phyloP scores from a whole-genome alignment of 805 yeast species.

The Myxozyma vanderwaltii region DNA sequence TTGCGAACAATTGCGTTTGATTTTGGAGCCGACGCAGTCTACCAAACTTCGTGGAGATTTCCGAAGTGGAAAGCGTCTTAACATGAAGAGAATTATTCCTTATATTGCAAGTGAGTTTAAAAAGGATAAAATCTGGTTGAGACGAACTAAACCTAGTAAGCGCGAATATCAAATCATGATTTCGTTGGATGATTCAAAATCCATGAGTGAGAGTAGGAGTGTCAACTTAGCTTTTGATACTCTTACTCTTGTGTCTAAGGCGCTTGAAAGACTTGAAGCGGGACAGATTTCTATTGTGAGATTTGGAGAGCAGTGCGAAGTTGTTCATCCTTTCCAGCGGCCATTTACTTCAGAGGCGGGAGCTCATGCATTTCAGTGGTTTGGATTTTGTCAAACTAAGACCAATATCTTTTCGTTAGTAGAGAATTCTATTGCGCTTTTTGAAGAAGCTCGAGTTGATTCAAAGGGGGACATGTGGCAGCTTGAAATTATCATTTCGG shows the following conservation, averaged over 20 bases:
- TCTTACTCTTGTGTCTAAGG: conserved; percentile 89
- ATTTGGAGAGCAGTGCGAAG: conserved; percentile 80
- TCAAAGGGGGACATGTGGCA: conserved; percentile 76
- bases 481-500: conserved; percentile 86
- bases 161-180: conserved; percentile 97
- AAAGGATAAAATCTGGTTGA: conserved; percentile 96
- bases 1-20: conserved; percentile 89
- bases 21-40: conserved; percentile 94
- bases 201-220: conserved; percentile 92
- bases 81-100: conserved; percentile 96
- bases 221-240: conserved; percentile 92
- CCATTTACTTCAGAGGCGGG: conserved; percentile 86
- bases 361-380: conserved; percentile 79
- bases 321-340: conserved; percentile 86
- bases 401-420: conserved; percentile 83
- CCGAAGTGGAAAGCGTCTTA: conserved; percentile 93
- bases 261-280: conserved; percentile 88
- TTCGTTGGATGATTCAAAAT: conserved; percentile 94
- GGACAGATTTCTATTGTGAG: conserved; percentile 89
- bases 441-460: conserved; percentile 57
- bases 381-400: conserved; percentile 82
- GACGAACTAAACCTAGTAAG: conserved; percentile 96
- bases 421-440: conserved; percentile 68
- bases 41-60: conserved; percentile 94
- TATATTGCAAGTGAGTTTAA: conserved; percentile 97